Percentiles rank a stretch among this genome's conserved stretches.
Evolutionary conservation across 352 stramenopile genomes (phyloP).

Genomic region (Globisporangium ultimum): DNA sequence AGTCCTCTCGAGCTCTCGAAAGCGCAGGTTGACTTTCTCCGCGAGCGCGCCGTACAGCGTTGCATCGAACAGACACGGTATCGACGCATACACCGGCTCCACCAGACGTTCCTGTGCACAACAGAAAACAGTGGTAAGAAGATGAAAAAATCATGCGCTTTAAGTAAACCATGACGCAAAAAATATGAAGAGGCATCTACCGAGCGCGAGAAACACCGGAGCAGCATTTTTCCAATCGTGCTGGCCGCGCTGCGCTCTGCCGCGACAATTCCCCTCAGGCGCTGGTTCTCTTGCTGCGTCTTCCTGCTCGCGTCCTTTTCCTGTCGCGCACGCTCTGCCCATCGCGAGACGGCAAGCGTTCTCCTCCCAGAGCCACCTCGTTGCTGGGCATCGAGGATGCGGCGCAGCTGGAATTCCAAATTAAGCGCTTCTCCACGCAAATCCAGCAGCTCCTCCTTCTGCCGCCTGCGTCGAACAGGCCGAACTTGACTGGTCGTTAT

Average conservation of each 20-base stretch:
- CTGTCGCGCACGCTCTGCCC: neutral
- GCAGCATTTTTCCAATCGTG: conserved; percentile 12
- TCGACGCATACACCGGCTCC: too few species aligned
- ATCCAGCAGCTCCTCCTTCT: conserved; percentile 14
- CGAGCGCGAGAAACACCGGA: conserved; percentile 12
- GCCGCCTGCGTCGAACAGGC: conserved; percentile 5
- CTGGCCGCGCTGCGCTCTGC: conserved; percentile 5
- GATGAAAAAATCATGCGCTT: too few species aligned
- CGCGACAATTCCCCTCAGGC: conserved; percentile 6
- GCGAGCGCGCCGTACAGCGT: conserved; percentile 12
- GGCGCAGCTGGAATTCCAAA: conserved; percentile 8
- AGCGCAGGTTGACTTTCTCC: neutral
- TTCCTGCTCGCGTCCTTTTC: neutral
- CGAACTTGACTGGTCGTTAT: neutral
- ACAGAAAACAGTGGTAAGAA: too few species aligned
- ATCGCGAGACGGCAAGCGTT: neutral
- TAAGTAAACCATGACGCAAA: too few species aligned
- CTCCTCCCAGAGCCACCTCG: neutral
- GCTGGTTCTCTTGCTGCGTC: conserved; percentile 7
- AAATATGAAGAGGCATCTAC: neutral
- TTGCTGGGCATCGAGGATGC: neutral
- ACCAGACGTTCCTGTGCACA: too few species aligned
- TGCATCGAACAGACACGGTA: neutral
- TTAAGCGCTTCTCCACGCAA: conserved; percentile 6
- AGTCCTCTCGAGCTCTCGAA: neutral